These are phyloP conservation scores for Arctium lappa DNA, from an alignment of 129 eudicot species.

Conservation along the genomic window DNA sequence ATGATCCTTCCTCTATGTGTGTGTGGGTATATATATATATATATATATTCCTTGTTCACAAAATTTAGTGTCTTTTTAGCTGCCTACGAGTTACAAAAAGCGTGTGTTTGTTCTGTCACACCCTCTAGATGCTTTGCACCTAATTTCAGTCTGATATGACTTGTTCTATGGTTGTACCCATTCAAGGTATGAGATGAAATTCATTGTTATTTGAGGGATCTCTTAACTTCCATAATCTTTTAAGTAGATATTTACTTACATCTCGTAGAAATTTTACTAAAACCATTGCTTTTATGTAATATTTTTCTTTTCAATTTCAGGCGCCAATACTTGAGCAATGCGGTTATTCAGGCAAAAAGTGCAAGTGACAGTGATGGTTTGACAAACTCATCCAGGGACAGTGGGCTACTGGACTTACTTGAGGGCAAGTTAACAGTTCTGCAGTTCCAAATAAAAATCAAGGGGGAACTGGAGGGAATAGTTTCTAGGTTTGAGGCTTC, in stretches of 20 bases:
- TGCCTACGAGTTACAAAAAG: background rate
- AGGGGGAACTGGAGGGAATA: conserved; percentile 65
- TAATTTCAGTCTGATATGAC: too few relatives aligned
- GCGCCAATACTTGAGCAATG: conserved; percentile 90
- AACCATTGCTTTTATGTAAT: background rate
- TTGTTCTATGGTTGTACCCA: too few relatives aligned
- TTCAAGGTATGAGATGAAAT: background rate
- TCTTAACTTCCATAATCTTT: background rate
- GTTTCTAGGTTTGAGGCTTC: conserved; percentile 61
- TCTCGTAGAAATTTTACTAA: background rate
- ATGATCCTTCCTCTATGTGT: too few relatives aligned
- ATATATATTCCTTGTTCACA: background rate
- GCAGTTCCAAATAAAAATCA: conserved; percentile 84
- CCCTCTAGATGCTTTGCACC: background rate
- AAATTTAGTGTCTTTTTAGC: background rate
- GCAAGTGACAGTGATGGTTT: conserved; percentile 56
- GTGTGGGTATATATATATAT: too few relatives aligned
- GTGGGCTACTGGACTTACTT: conserved; percentile 85
- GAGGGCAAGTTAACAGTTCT: conserved; percentile 93
- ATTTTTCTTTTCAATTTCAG: conserved; percentile 38
- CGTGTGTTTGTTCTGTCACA: background rate
- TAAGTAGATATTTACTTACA: background rate
- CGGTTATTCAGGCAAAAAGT: conserved; percentile 97
- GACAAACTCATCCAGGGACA: conserved; percentile 58
- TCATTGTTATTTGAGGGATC: background rate